These are phyloP conservation scores for Arctostaphylos glauca DNA, from an alignment of 148 eudicot species.

Conservation along the genomic window DNA sequence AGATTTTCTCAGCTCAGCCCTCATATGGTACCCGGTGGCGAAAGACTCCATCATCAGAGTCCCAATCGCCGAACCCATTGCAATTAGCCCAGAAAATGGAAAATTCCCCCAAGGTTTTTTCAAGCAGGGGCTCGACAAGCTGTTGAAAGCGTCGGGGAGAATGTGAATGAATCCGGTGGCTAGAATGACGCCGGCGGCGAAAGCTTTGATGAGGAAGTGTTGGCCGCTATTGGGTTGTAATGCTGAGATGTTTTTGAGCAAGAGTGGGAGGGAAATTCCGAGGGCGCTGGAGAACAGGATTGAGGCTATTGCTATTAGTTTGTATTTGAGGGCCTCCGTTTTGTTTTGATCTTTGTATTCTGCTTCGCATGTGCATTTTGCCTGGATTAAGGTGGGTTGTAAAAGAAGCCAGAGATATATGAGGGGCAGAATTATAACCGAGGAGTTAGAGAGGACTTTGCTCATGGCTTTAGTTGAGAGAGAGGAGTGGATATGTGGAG, in stretches of 20 bases:
- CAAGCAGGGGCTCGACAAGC: conserved; percentile 18
- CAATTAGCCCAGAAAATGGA: conserved; percentile 23
- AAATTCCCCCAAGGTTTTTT: conserved; percentile 12
- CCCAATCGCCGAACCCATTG: conserved; percentile 22
- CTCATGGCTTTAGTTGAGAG: conserved; percentile 5
- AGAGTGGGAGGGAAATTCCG: conserved; percentile 15
- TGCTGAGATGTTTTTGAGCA: conserved; percentile 4
- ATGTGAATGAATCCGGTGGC: conserved; percentile 6
- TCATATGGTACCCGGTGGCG: conserved; percentile 26
- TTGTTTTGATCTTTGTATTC: conserved; percentile 16
- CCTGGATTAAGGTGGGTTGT: conserved; percentile 7
- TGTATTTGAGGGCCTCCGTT: conserved; percentile 17
- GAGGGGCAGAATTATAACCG: neutral
- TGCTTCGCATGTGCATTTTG: conserved; percentile 20
- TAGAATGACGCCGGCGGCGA: neutral
- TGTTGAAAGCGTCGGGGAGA: conserved; percentile 10
- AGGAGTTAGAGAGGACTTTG: neutral
- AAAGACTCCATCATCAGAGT: conserved; percentile 24
- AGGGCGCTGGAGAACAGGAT: conserved; percentile 17
- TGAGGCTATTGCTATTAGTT: conserved; percentile 21
- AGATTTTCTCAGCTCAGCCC: conserved; percentile 23
- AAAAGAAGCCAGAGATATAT: neutral
- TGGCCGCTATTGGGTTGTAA: conserved; percentile 5
- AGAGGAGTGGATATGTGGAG: neutral
- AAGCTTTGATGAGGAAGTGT: conserved; percentile 21